Base-by-base conservation (phyloP, 495 filamentous ascomycete genomes). In the Annulohypoxylon stygium region DNA sequence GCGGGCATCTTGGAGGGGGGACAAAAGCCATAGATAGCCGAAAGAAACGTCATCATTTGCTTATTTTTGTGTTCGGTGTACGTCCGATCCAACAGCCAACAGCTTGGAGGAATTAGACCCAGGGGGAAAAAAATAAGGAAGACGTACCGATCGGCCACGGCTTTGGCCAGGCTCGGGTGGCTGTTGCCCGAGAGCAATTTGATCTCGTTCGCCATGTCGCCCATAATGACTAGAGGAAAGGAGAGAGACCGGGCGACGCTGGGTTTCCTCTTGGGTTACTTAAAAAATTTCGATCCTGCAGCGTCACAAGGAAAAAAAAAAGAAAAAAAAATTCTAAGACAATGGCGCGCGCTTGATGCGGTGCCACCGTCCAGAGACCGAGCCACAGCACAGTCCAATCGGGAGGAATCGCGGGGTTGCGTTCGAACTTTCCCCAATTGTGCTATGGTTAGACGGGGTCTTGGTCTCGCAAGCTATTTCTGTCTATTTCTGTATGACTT, bases 131-230 rank as follows among this genome's bases (percentile, higher is more conserved):
- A 65, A 54, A 64, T 60, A 53, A 64, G 61, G 47, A 64, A 5
- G 64, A 75, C 84, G 71, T 88, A 98, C 95, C 95, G 89, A 81
- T 97, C 93, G 75, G 96, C 94, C 61, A 99, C 93, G 76, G 92
- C 88, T 81, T 91, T 91, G 45, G 95, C 94, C 64, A 99, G 89
- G 77, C 92, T 88, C 10, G 95, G 96, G 83, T 99, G 95, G 82
- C 95, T 97, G 82, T 95, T 97, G 75, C 95, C 95, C 76, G 95
- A 96, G 79, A 98, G 88, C 72, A 98, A 83, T 83, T 98, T 98
- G 84, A 98, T 97, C 55, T 94, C 95, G 87, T 98, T 98, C 65
- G 84, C 83, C 84, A 86, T 86, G 74, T 85, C 83, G 79, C 78
- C 82, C 80, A 78, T 78, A 48, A 18, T 77, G 74, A 67, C 59